Evolutionary conservation across 2,329 filamentous ascomycete species (phyloP), one percentile per base, ranked within the genome.

Genomic region (Diaporthe citrichinensis): DNA sequence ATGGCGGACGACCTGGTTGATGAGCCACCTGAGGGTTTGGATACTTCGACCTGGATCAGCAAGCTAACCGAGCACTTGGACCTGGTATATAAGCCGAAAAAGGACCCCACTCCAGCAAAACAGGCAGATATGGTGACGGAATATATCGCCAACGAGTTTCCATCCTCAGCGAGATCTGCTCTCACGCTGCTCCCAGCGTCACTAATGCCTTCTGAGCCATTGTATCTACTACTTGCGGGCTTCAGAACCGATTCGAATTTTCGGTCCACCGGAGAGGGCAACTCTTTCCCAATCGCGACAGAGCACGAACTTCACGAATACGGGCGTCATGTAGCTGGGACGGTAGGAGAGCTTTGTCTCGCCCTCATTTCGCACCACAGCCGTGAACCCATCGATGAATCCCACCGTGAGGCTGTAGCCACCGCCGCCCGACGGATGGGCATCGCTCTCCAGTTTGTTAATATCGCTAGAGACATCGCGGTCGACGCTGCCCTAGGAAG

Each of bases 1-100:
- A 90, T 94, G 14, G 92, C 92, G 1, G 94, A 95, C 80, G 93
- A 95, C 79, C 85, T 95, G 6, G 89, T 95, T 12, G 93, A 95
- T 78, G 89, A 94, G 76, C 90, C 93, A 0, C 79, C 84, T 1
- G 87, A 86, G 1, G 81, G 85, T 1, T 80, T 84, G 0, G 90
- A 92, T 78, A 91, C 92, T 8, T 83, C 84, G 36, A 79, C 83
- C 12, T 94, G 92, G 89, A 90, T 94, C 61, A 80, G 83, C 23
- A 92, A 90, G 79, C 85, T 94, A 28, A 87, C 86, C 34, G 81
- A 83, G 4, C 93, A 90, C 77, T 85, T 94, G 10, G 86, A 91
- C 72, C 80, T 91, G 8, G 85, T 85, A 1, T 92, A 92, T 74
- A 79, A 80, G 76, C 31, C 80, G 78, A 72, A 65, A 67, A 75